These are phyloP conservation scores for Gracilaria domingensis DNA, from an alignment of 23 red algal species.

Conservation along the genomic window DNA sequence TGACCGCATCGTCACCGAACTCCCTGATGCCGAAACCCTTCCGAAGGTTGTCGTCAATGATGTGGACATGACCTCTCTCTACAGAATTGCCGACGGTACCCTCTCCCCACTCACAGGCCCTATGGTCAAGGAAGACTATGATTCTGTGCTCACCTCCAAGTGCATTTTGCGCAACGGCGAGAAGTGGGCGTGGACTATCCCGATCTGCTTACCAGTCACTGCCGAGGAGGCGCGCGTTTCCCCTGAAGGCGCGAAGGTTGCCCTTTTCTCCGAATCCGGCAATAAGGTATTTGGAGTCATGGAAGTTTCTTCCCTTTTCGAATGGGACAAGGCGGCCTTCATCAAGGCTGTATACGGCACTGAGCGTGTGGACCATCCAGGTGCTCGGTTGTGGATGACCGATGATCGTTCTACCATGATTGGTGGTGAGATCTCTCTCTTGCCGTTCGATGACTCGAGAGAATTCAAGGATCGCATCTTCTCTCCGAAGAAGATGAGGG, in stretches of 20 bases:
- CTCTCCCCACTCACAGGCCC: slow-evolving; percentile 97
- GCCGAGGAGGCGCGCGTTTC: slow-evolving; percentile 71
- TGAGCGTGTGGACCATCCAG: slow-evolving; percentile 90
- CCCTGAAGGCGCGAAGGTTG: slow-evolving; percentile 71
- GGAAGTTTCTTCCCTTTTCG: slow-evolving; percentile 57
- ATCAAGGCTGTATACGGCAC: slow-evolving; percentile 87
- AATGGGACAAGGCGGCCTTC: slow-evolving; percentile 87
- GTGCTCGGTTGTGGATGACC: slow-evolving; percentile 90
- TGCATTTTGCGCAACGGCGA: slow-evolving; percentile 70
- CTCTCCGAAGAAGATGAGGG: slow-evolving; percentile 76
- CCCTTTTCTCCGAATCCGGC: slow-evolving; percentile 69
- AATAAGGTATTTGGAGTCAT: slow-evolving; percentile 76
- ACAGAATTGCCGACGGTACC: slow-evolving; percentile 94
- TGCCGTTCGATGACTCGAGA: slow-evolving; percentile 73
- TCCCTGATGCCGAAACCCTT: slow-evolving; percentile 74
- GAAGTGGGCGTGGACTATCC: slow-evolving; percentile 92
- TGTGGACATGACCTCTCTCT: slow-evolving; percentile 88
- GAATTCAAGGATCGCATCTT: slow-evolving; percentile 86
- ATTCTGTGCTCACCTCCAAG: slow-evolving; percentile 73
- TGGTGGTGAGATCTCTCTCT: slow-evolving; percentile 76
- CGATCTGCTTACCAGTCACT: slow-evolving; percentile 87
- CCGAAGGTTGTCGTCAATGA: slow-evolving; percentile 82
- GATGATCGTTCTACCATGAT: slow-evolving; percentile 70
- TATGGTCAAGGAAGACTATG: slow-evolving; percentile 92
- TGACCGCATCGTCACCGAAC: slow-evolving; percentile 69